Base-by-base conservation (phyloP, 2,329 filamentous ascomycete genomes). In the Raffaelea ambrosiae region DNA sequence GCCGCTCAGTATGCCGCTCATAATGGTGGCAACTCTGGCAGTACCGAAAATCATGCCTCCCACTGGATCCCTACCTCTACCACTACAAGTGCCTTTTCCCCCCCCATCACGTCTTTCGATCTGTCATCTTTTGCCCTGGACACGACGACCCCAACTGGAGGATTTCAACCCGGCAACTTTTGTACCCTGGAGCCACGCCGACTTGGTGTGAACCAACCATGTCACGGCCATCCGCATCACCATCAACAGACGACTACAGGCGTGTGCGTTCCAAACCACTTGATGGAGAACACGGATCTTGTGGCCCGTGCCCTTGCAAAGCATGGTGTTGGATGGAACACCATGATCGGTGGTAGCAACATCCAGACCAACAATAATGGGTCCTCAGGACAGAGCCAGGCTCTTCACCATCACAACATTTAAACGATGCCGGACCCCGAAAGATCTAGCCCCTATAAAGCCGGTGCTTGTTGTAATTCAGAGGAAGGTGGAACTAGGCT, bases 271-370 rank as follows among this genome's bases (percentile, higher is more conserved):
- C 26, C 26, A 7, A 29, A 13, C 26, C 26, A 29, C 13, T 7
- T 29, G 26, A 29, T 29, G 26, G 26, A 29, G 7, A 33, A 33
- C 33, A 5, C 23, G n/a, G 4, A 20, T 22, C 35, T 50, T 8
- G 23, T 38, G 44, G 39, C 47, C 2, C 42, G 41, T 2, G 51
- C 46, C 3, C 46, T 48, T 18, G 11, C 43, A 3, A 48, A 46
- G 33, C 42, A 45, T 23, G 35, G 31, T 18, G 23, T 14, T 31
- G 46, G 31, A 14, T 53, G 51, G 48, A 21, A 49, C n/a, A 22
- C 46, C 3, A 40, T 50, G 45, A 35, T 50, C n/a, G 33, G 39
- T 2, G 47, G 40, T 10, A 41, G 9, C 7, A 19, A 14, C 18
- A 23, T 36, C 42, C 10, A 21, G 18, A 22, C 18, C n/a, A 33